Conservation (phyloP, 257 asterid species). For the Solanum etuberosum region DNA sequence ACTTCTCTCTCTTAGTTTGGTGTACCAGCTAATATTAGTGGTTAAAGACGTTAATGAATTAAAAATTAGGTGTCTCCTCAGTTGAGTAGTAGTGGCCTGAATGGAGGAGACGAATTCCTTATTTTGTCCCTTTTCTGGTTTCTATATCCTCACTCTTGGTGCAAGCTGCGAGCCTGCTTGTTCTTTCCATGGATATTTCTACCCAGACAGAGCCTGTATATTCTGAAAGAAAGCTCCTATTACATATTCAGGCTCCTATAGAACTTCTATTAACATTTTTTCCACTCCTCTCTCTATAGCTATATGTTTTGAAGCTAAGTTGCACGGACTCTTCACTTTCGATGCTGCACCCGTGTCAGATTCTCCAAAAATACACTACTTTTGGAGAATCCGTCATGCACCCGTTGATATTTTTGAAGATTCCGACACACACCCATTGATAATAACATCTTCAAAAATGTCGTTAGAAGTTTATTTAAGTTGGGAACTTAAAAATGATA, state of each 20-base stretch:
- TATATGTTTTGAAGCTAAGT: not conserved
- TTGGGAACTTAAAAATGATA: not conserved
- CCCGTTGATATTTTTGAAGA: no score
- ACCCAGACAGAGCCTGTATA: not conserved
- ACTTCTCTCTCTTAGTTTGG: not conserved
- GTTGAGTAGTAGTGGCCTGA: not conserved
- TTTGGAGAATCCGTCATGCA: no score
- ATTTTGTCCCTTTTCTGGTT: not conserved
- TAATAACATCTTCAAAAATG: no score
- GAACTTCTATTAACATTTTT: not conserved
- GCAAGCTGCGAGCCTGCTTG: not conserved
- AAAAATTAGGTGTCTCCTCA: not conserved
- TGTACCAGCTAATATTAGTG: not conserved
- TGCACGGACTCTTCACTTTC: no score
- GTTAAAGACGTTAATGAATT: not conserved
- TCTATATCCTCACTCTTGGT: not conserved
- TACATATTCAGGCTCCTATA: not conserved
- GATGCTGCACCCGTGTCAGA: no score
- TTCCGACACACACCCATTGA: no score
- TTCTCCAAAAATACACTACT: no score
- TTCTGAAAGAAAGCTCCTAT: not conserved
- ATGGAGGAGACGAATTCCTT: not conserved
- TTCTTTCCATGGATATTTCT: not conserved
- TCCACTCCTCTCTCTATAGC: not conserved
- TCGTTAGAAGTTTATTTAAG: not conserved